Conservation (phyloP, 306 rosid genomes). For the Neltuma alba region DNA sequence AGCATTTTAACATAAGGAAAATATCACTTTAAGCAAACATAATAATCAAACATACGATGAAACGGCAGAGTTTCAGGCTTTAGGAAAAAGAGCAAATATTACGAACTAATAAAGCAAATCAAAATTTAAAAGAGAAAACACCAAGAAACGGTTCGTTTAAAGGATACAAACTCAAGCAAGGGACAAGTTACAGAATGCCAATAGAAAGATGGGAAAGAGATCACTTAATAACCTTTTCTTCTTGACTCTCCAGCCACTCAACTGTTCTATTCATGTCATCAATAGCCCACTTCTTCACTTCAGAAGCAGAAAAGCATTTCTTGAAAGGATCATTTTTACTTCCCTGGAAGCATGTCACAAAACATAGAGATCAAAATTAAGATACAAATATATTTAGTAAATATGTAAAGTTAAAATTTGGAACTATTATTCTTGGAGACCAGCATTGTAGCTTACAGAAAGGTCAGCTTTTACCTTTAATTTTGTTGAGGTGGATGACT, state of each 20-base stretch:
- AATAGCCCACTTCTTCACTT: constrained; percentile 80
- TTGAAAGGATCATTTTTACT: constrained; percentile 39
- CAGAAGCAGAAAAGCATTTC: constrained; percentile 59
- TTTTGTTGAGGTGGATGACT: constrained; percentile 42
- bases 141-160: background rate
- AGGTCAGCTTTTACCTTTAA: constrained; percentile 51
- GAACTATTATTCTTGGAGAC: constrained; percentile 20
- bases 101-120: background rate
- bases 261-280: constrained; percentile 72
- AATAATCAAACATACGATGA: background rate
- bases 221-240: constrained; percentile 70
- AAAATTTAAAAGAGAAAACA: background rate
- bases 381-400: background rate
- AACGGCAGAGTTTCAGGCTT: background rate
- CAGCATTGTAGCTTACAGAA: background rate
- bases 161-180: background rate
- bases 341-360: constrained; percentile 48
- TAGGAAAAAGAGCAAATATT: background rate
- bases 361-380: constrained; percentile 12
- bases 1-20: background rate
- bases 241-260: constrained; percentile 93
- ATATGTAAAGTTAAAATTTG: constrained; percentile 3
- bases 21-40: constrained; percentile 6
- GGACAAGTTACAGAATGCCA: background rate
- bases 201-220: background rate